These are phyloP conservation scores for Alternaria sp. DNA, from an alignment of 2,329 filamentous ascomycete species.

Conservation along the genomic window DNA sequence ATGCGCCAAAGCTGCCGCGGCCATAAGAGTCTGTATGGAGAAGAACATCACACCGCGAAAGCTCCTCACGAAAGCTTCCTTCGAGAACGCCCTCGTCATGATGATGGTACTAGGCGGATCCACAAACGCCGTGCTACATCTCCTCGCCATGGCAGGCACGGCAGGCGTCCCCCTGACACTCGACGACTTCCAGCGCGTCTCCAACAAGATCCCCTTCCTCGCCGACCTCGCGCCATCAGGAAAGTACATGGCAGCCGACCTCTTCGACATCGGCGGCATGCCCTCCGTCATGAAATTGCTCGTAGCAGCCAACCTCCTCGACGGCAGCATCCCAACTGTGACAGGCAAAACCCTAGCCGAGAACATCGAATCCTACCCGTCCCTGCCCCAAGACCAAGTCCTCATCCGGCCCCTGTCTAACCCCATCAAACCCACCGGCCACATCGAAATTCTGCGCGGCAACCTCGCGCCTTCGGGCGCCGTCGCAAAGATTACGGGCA, in stretches of 20 bases:
- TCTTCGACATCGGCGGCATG: conserved; percentile 84
- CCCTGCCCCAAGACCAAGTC: conserved; percentile 76
- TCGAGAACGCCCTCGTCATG: conserved; percentile 88
- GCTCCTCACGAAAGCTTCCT: conserved; percentile 77
- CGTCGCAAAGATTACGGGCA: conserved; percentile 95
- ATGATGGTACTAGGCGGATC: conserved; percentile 92
- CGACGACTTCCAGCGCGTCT: conserved; percentile 82
- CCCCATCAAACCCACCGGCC: conserved; percentile 85
- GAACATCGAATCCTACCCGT: conserved; percentile 79
- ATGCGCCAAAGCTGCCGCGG: conserved; percentile 79
- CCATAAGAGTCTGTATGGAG: conserved; percentile 80
- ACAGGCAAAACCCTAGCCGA: conserved; percentile 84
- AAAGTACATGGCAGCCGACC: conserved; percentile 84
- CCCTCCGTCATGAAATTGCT: conserved; percentile 86
- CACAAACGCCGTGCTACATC: conserved; percentile 87
- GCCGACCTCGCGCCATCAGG: conserved; percentile 86
- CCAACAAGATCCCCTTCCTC: conserved; percentile 82
- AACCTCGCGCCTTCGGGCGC: conserved; percentile 89
- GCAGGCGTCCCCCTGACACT: conserved; percentile 78
- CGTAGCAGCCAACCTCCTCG: conserved; percentile 74
- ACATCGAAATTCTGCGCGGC: conserved; percentile 85
- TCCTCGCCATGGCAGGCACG: conserved; percentile 88
- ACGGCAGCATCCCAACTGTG: conserved; percentile 79
- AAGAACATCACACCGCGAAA: conserved; percentile 81
- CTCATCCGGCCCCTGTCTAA: conserved; percentile 83